These are phyloP conservation scores for Logfia minima DNA, from an alignment of 129 eudicot genomes.

Conservation along the genomic window DNA sequence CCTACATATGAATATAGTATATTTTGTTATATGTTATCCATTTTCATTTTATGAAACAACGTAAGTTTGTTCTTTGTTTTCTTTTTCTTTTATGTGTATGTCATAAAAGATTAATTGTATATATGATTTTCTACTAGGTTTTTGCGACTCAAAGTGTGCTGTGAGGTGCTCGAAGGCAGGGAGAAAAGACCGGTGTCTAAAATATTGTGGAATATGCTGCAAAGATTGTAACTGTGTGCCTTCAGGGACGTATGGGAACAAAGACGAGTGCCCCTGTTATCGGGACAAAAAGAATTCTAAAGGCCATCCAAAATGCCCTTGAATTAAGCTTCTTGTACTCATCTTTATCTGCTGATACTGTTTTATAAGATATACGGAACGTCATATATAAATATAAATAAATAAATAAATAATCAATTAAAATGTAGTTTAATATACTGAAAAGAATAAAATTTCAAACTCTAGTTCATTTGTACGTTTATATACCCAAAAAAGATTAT, in stretches of 20 bases:
- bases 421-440: not conserved
- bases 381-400: not conserved
- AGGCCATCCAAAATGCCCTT: slow-evolving; percentile 42
- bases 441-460: no score
- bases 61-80: not conserved
- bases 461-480: not conserved
- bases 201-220: slow-evolving; percentile 51
- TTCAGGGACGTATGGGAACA: slow-evolving; percentile 44
- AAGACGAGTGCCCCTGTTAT: slow-evolving; percentile 49
- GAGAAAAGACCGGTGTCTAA: slow-evolving; percentile 39
- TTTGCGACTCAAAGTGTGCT: slow-evolving; percentile 48
- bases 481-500: not conserved
- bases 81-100: not conserved
- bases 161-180: slow-evolving; percentile 53
- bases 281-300: slow-evolving; percentile 48
- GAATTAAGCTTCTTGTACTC: slow-evolving; percentile 2
- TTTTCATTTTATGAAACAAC: no score
- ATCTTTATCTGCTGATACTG: not conserved
- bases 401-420: not conserved
- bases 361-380: not conserved
- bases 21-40: no score
- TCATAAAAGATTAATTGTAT: not conserved
- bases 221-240: slow-evolving; percentile 45
- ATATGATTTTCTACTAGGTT: slow-evolving; percentile 28
- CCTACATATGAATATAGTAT: no score